Conservation (phyloP, 129 eudicot genomes). For the Deinandra increscens region DNA sequence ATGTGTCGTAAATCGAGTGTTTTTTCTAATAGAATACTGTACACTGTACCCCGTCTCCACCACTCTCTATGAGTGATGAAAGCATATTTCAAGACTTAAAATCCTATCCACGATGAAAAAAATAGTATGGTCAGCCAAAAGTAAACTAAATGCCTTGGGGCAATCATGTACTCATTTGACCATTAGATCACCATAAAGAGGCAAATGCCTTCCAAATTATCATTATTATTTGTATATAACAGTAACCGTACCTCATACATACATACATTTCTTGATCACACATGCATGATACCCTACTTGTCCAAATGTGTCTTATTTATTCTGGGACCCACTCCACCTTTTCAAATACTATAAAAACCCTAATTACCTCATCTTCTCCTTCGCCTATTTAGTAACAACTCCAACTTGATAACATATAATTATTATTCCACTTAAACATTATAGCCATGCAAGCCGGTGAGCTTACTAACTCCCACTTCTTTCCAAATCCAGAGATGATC, state of each 20-base stretch:
- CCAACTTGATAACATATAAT: slow-evolving; percentile 16
- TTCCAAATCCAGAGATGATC: slow-evolving; percentile 43
- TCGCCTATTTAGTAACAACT: slow-evolving; percentile 44
- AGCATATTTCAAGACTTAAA: slow-evolving; percentile 30
- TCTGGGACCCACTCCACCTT: slow-evolving; percentile 50
- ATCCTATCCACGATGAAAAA: slow-evolving; percentile 36
- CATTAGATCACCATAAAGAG: slow-evolving; percentile 26
- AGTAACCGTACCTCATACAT: slow-evolving; percentile 17
- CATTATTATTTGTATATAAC: background rate
- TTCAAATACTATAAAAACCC: slow-evolving; percentile 66
- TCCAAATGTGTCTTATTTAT: slow-evolving; percentile 26
- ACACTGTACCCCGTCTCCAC: slow-evolving; percentile 23
- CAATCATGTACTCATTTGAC: slow-evolving; percentile 38
- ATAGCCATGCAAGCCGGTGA: slow-evolving; percentile 81
- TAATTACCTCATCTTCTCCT: slow-evolving; percentile 43
- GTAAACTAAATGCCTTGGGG: slow-evolving; percentile 10
- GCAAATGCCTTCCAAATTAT: slow-evolving; percentile 24
- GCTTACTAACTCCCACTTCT: slow-evolving; percentile 47
- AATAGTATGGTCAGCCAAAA: slow-evolving; percentile 27
- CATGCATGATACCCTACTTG: slow-evolving; percentile 20
- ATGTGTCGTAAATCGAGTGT: too few relatives aligned
- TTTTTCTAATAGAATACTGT: background rate
- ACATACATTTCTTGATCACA: slow-evolving; percentile 6
- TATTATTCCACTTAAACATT: too few relatives aligned
- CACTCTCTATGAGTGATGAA: slow-evolving; percentile 32